Evolutionary conservation across 1,139 yeast genomes (phyloP).

Genomic region (Hansenula lynferdii): DNA sequence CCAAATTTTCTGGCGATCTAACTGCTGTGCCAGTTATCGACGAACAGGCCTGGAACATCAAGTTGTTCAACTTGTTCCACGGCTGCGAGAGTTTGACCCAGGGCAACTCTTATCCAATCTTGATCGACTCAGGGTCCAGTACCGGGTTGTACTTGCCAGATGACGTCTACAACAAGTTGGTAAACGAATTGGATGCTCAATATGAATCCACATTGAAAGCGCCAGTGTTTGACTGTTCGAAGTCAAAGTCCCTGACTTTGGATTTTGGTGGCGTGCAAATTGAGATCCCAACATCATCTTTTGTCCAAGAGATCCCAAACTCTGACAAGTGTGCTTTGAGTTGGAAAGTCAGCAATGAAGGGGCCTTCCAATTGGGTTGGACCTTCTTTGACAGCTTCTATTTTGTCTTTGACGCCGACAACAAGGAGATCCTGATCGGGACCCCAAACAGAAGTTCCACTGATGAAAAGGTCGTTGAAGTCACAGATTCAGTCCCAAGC

Average conservation of each 20-base stretch:
- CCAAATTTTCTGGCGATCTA: conserved; percentile 36
- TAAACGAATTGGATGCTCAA: conserved; percentile 10
- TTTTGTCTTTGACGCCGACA: conserved; percentile 12
- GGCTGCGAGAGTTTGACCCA: conserved; percentile 8
- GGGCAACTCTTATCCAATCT: conserved; percentile 1
- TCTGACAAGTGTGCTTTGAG: conserved; percentile 9
- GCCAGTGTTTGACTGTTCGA: conserved; percentile 11
- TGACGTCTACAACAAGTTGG: conserved; percentile 8
- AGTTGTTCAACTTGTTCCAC: conserved; percentile 8
- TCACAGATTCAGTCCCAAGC: conserved; percentile 3
- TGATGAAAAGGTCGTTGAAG: conserved; percentile 6
- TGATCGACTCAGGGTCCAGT: conserved; percentile 1
- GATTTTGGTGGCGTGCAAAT: conserved; percentile 13
- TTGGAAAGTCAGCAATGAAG: conserved; percentile 5
- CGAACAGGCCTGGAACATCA: conserved; percentile 11
- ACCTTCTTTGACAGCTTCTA: conserved; percentile 10
- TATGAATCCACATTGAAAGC: conserved; percentile 8
- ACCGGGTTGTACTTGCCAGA: conserved; percentile 12
- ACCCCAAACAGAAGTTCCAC: conserved; percentile 5
- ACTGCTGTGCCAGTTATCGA: conserved; percentile 27
- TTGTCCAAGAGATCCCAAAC: conserved; percentile 8
- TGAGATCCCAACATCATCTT: conserved; percentile 9
- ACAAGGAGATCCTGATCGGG: conserved; percentile 7
- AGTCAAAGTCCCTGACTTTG: conserved; percentile 7
- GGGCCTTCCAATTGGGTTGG: conserved; percentile 14